A percentile compares a stretch with the other conserved stretches of the same genome.
These are phyloP conservation scores for Aspergillus sergii DNA, from an alignment of 2,329 filamentous ascomycete genomes.

Conservation along the genomic window DNA sequence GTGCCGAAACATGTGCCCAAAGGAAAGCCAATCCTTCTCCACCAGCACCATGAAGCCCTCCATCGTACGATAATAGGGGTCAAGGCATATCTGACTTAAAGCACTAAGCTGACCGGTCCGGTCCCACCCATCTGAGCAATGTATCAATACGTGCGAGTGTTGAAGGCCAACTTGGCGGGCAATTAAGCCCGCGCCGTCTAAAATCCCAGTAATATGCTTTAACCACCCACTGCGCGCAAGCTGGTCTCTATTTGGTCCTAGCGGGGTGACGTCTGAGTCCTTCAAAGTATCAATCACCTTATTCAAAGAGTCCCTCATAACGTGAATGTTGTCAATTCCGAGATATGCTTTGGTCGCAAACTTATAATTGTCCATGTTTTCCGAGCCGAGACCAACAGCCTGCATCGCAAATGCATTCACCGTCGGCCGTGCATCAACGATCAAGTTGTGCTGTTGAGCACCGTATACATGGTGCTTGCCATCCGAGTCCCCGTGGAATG, in stretches of 20 bases:
- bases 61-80: constrained; percentile 91
- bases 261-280: constrained; percentile 82
- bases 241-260: constrained; percentile 79
- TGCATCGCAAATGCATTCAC: constrained; percentile 96
- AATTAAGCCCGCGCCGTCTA: constrained; percentile 83
- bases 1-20: constrained; percentile 95
- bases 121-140: constrained; percentile 99
- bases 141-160: constrained; percentile 92
- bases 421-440: constrained; percentile 91
- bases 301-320: constrained; percentile 89
- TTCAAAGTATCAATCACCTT: constrained; percentile 89
- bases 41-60: constrained; percentile 93
- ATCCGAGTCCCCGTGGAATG: constrained; percentile 60
- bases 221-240: constrained; percentile 87
- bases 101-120: constrained; percentile 93
- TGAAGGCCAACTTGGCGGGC: constrained; percentile 85
- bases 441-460: constrained; percentile 89
- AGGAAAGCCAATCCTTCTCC: constrained; percentile 97
- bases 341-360: constrained; percentile 89
- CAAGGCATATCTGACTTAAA: constrained; percentile 87
- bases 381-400: constrained; percentile 86
- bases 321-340: constrained; percentile 97
- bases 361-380: constrained; percentile 97
- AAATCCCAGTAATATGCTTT: constrained; percentile 79
- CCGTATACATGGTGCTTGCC: constrained; percentile 75